Percentiles rank a stretch among this genome's conserved stretches.
phyloP scores from a whole-genome alignment of 164 flowering plant species.

The Chimonanthus salicifolius region DNA sequence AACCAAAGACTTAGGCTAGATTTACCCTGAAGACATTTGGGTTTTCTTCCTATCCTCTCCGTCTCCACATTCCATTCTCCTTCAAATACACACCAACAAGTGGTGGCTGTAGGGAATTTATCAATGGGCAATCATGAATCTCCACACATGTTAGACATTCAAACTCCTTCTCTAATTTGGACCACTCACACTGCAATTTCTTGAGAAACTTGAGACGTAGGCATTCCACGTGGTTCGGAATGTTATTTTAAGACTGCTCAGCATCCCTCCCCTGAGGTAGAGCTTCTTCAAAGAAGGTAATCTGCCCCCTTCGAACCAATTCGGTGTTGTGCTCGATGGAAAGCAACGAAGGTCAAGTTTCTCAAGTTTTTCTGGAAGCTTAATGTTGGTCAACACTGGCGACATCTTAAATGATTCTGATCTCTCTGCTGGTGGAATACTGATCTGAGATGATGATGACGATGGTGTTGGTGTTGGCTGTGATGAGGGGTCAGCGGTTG shows the following conservation, averaged over 20 bases:
- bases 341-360: slow-evolving; percentile 33
- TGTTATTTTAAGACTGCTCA: slow-evolving; percentile 1
- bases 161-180: slow-evolving; percentile 7
- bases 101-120: neutral
- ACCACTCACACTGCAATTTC: slow-evolving; percentile 7
- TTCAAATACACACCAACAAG: neutral
- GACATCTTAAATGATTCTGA: too few relatives aligned
- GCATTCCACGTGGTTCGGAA: slow-evolving; percentile 3
- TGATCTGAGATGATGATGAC: too few relatives aligned
- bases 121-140: slow-evolving; percentile 1
- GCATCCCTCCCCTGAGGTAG: slow-evolving; percentile 36
- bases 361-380: slow-evolving; percentile 4
- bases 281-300: slow-evolving; percentile 16
- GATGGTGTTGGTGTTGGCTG: neutral
- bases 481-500: neutral
- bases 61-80: neutral
- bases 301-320: slow-evolving; percentile 17
- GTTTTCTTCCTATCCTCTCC: neutral
- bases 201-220: slow-evolving; percentile 28
- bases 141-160: slow-evolving; percentile 19
- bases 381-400: too few relatives aligned
- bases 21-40: too few relatives aligned
- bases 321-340: slow-evolving; percentile 11
- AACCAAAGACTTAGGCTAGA: too few relatives aligned
- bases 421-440: too few relatives aligned